phyloP scores from a whole-genome alignment of 352 stramenopile genomes.

The Peronosclerospora sorghi region DNA sequence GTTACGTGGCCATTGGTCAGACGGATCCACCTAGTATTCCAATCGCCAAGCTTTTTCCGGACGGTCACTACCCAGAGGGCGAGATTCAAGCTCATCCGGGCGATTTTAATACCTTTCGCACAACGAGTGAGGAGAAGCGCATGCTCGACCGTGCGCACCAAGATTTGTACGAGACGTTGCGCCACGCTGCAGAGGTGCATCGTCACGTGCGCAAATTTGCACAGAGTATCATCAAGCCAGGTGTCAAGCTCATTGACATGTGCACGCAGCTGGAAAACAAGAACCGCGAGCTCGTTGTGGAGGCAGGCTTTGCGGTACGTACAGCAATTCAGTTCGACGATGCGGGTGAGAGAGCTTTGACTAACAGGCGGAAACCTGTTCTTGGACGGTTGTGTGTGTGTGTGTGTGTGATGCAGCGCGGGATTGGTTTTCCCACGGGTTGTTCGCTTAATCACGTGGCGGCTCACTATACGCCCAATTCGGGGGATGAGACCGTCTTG shows the following conservation, averaged over 20 bases:
- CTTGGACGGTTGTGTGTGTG: constrained; percentile 1
- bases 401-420: constrained; percentile 11
- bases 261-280: constrained; percentile 94
- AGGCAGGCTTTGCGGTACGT: constrained; percentile 80
- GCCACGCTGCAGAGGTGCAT: constrained; percentile 92
- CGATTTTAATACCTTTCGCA: constrained; percentile 89
- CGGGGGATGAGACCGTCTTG: constrained; percentile 89
- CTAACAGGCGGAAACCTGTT: too few species aligned
- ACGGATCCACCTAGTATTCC: constrained; percentile 93
- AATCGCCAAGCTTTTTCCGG: constrained; percentile 53
- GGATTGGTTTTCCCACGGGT: constrained; percentile 79
- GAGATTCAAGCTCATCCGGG: constrained; percentile 90
- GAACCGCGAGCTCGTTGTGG: constrained; percentile 90
- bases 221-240: constrained; percentile 93
- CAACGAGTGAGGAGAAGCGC: constrained; percentile 77
- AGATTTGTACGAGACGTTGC: constrained; percentile 60
- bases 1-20: constrained; percentile 89
- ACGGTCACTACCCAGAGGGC: constrained; percentile 78
- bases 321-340: too few species aligned
- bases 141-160: constrained; percentile 67
- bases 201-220: constrained; percentile 86
- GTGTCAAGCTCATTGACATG: constrained; percentile 93
- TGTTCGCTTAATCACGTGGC: constrained; percentile 96
- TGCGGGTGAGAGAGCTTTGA: too few species aligned
- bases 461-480: constrained; percentile 97